Base-by-base conservation (phyloP, 495 filamentous ascomycete species). In the Xylaria curta region DNA sequence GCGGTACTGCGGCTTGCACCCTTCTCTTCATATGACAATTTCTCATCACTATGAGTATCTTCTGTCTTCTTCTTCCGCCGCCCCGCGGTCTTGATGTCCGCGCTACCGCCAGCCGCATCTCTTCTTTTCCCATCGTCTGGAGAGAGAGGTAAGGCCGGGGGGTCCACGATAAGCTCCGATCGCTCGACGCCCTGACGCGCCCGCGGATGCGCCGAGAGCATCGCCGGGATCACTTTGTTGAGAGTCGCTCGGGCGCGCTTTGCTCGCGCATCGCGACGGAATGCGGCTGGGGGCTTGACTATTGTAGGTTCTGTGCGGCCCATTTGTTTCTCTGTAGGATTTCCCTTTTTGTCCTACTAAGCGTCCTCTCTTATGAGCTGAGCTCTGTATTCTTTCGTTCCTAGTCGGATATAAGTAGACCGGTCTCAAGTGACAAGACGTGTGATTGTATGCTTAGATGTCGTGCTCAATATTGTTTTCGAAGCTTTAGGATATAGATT, bases 231-330 rank as follows among this genome's bases (percentile, higher is more conserved):
- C 61, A 77, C 80, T 61, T 84, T 85, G 73, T 87, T 86, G 70
- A 87, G 77, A 36, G 86, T 86, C 15, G 83, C 78, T 51, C 82
- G 83, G 21, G 88, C 87, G 61, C 80, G 78, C 71, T 85, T 87
- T 0, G 85, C 83, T 17, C 88, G 83, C 17, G 79, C 80, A 13
- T 81, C 78, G 60, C 77, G 77, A 40, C 77, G 77, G 70, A 78
- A 74, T 38, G 75, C 60, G 47, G 77, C 68, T 2, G 77, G 77
- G 0, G 69, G 77, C 24, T 71, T 73, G 31, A 74, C 77, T 38
- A 71, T 44, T 6, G 77, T 77, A 33, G 77, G 75, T 60, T 78
- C 77, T 5, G 77, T 78, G 49, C 77, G 75, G 65, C 77, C 77
- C 77, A 78, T 78, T 70, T 2, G 26, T 59, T 28, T 12, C 13